Base-by-base conservation (phyloP, 2,329 filamentous ascomycete species). In the Allantophomopsis cytisporea region DNA sequence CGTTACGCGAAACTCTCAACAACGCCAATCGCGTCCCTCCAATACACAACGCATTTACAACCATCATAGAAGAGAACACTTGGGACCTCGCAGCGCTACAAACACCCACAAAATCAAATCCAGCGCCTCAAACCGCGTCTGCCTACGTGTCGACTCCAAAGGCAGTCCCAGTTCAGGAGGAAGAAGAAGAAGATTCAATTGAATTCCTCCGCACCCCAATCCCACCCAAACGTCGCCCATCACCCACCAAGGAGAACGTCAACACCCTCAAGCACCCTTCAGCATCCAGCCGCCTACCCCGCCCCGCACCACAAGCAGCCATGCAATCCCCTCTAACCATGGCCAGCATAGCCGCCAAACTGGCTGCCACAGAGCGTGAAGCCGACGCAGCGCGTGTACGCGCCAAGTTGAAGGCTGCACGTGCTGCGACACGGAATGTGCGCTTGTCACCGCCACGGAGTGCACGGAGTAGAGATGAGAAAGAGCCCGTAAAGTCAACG, bases 361-460 rank as follows among this genome's bases (percentile, higher is more conserved):
- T 80, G 0, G 76, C 73, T 1, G 75, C 76, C 2, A 73, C 74
- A 1, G 76, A 80, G 46, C 64, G 71, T 14, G 73, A 79, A 39
- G 76, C 76, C 4, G 73, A 79, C 45, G 75, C 75, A 1, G 74
- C 74, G 1, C 65, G 75, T 17, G 73, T 79, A 0, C 61, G 74
- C 3, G 76, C 76, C 2, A 80, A 79, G 52, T 63, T 80, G 21
- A 69, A 66, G 48, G 73, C 75, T 1, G 69, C 69, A 65, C 30
- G 58, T 55, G 12, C 54, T 14, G 36, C 31, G 28, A 34, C 30
- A 12, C 40, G 36, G 31, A 20, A 44, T 14, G 15, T 39, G 30
- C 28, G 7, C n/a, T 17, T 16, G 28, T 34, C 33, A 2, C 23
- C 12, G 35, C 39, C 30, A n/a, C 36, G 2, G 43, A 49, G 14